Base-by-base conservation (phyloP, 2,329 filamentous ascomycete species). In the Drechslerella dactyloides region DNA sequence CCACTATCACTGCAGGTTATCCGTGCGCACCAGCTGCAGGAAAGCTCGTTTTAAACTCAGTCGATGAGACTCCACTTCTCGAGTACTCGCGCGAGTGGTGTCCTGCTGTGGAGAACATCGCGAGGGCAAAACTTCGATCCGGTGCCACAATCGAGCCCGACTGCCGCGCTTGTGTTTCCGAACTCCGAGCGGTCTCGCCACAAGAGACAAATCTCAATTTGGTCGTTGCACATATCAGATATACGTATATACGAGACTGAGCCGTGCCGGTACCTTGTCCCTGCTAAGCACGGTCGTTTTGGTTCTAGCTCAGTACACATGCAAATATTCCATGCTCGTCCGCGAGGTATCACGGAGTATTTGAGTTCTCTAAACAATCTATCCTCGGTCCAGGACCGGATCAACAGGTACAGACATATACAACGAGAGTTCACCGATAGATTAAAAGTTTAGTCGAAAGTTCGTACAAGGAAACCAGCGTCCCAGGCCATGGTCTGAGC, bases 351-450 rank as follows among this genome's bases (percentile, higher is more conserved):
- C 6, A 8, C 15, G 42, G 2, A 17, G 37, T 21, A 21, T 48
- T 55, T 54, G n/a, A 13, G 11, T 13, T 42, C 11, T 42, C 13
- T 42, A 42, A 17, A 6, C n/a, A 60, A 51, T 54, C 46, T 70
- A 54, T 59, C 51, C 46, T 64, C 66, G 66, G 54, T 60, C 66
- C 55, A 65, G 30, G 54, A 57, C 55, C 60, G 60, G 68, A 72
- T 72, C 54, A 54, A 58, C 55, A 64, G 68, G 51, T 51, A 60
- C 60, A 64, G 55, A 52, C 23, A 53, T 2, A 42, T 2, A 15
- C 3, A 42, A 17, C n/a, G n/a, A 42, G 4, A 42, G n/a, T 13
- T 42, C n/a, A 4, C 37, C 11, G n/a, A 42, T 17, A 42, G 5
- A 15, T 42, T 15, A 13, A 42, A 42, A 46, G 15, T 46, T 51